Percentiles rank a stretch among this genome's conserved stretches.
These are phyloP conservation scores for Hymenochaete sp. DNA, from an alignment of 1,284 basidiomycete genomes.

Conservation along the genomic window DNA sequence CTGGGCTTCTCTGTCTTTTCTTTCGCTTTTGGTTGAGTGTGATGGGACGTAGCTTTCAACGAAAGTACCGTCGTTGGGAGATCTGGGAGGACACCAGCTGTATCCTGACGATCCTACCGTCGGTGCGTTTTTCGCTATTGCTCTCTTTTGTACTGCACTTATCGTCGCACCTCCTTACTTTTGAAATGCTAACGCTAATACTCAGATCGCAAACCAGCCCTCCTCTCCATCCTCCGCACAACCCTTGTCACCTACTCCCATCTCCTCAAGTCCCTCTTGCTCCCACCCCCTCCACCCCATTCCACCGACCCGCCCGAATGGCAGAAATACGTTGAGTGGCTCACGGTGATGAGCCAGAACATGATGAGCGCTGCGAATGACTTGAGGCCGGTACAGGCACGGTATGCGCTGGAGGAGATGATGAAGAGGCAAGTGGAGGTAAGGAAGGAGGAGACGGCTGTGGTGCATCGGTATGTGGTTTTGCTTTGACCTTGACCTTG, in stretches of 20 bases:
- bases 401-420: slow-evolving; percentile 66
- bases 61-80: slow-evolving; percentile 61
- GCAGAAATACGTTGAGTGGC: slow-evolving; percentile 66
- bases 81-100: slow-evolving; percentile 61
- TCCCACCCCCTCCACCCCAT: slow-evolving; percentile 46
- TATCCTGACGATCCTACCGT: slow-evolving; percentile 60
- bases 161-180: neutral
- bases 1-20: neutral
- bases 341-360: slow-evolving; percentile 65
- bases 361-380: slow-evolving; percentile 77
- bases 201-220: slow-evolving; percentile 62
- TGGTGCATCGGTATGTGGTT: slow-evolving; percentile 50
- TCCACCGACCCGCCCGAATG: slow-evolving; percentile 52
- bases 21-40: neutral
- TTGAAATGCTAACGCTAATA: neutral
- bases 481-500: neutral
- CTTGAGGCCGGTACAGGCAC: slow-evolving; percentile 72
- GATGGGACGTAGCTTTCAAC: slow-evolving; percentile 52
- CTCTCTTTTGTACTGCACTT: slow-evolving; percentile 14
- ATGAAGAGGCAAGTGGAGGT: slow-evolving; percentile 66
- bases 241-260: slow-evolving; percentile 63
- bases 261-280: slow-evolving; percentile 51
- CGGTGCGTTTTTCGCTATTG: slow-evolving; percentile 33
- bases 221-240: slow-evolving; percentile 57
- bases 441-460: slow-evolving; percentile 55